Percentiles rank a stretch among this genome's conserved stretches.
phyloP scores from a whole-genome alignment of 306 rosid species.

The Purshia tridentata region DNA sequence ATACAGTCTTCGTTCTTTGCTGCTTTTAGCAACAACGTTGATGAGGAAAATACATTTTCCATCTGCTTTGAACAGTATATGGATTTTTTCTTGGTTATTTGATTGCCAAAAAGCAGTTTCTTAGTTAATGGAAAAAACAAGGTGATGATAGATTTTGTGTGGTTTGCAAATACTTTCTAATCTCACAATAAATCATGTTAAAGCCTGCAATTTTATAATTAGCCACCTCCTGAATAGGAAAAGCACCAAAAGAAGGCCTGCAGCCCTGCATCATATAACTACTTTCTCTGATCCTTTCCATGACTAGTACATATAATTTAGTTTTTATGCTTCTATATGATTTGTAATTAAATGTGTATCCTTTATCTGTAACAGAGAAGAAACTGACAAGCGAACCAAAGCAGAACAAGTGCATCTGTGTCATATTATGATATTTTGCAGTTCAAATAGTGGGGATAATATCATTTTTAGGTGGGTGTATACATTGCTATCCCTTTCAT shows the following conservation, averaged over 20 bases:
- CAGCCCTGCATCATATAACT: not conserved
- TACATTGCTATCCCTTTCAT: slow-evolving; percentile 5
- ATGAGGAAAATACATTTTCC: not conserved
- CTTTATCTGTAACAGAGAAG: slow-evolving; percentile 60
- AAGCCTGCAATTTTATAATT: not conserved
- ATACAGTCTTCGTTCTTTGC: not conserved
- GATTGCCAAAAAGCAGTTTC: not conserved
- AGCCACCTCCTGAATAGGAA: not conserved
- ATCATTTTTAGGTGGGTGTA: slow-evolving; percentile 36
- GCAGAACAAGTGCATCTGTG: slow-evolving; percentile 68
- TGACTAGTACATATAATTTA: slow-evolving; percentile 12
- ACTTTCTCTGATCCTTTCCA: not conserved
- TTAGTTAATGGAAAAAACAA: not conserved
- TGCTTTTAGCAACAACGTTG: slow-evolving; percentile 15
- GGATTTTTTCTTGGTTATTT: not conserved
- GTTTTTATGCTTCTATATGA: slow-evolving; percentile 1
- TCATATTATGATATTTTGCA: slow-evolving; percentile 57
- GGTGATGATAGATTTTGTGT: not conserved
- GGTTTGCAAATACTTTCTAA: not conserved
- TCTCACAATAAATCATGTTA: not conserved
- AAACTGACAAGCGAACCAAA: slow-evolving; percentile 46
- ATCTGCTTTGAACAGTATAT: not conserved
- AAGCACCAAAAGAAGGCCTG: not conserved
- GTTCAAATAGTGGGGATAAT: slow-evolving; percentile 21
- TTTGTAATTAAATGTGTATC: slow-evolving; percentile 11